phyloP scores from a whole-genome alignment of 257 asterid species.

The Solanum ossicruentum region DNA sequence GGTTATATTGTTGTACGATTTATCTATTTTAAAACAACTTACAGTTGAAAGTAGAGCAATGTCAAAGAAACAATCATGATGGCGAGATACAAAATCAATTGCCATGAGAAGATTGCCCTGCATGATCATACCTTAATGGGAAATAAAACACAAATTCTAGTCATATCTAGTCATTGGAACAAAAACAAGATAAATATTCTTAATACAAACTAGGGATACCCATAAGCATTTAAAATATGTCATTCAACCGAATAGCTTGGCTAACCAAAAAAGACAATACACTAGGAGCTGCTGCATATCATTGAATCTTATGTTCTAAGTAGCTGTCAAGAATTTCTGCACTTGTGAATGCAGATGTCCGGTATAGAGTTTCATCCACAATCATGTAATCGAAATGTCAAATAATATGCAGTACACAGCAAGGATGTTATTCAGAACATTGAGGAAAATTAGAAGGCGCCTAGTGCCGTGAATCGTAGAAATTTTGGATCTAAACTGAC shows the following conservation, averaged over 20 bases:
- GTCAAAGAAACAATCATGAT: conserved; percentile 83
- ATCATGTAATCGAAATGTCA: not conserved
- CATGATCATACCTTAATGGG: conserved; percentile 50
- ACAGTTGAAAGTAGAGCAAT: conserved; percentile 79
- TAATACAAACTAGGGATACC: not conserved
- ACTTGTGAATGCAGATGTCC: not conserved
- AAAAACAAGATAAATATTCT: not conserved
- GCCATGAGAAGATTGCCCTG: conserved; percentile 86
- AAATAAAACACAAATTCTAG: not conserved
- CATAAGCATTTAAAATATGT: not conserved
- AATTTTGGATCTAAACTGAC: not conserved
- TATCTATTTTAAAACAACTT: conserved; percentile 24
- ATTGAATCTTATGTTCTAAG: not conserved
- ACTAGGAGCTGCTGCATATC: not conserved
- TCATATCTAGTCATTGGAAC: not conserved
- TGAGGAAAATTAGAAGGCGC: not conserved
- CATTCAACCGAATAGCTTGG: not conserved
- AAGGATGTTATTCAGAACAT: not conserved
- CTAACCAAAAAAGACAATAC: not conserved
- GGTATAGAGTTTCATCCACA: not conserved
- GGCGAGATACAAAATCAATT: conserved; percentile 74
- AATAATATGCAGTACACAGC: not conserved
- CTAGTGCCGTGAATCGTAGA: not conserved
- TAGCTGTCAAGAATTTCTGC: not conserved
- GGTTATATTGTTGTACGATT: no score